Conservation (phyloP, 306 rosid species). For the Cucumis cinereus region DNA sequence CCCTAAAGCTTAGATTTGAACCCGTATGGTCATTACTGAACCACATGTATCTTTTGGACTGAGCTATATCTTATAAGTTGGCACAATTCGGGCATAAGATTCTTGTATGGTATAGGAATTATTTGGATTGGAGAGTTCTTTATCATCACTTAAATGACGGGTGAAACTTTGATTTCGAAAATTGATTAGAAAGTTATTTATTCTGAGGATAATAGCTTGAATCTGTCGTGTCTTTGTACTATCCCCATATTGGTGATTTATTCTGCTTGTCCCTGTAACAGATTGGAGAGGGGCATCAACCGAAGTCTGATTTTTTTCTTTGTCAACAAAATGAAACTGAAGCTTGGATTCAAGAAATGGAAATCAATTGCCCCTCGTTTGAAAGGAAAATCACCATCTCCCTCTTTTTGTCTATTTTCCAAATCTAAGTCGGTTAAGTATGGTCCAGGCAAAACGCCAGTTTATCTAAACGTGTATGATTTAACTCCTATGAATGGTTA, state of each 20-base stretch:
- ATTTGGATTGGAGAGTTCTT: background rate
- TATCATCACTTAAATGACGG: background rate
- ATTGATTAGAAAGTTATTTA: too few species aligned
- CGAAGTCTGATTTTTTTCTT: background rate
- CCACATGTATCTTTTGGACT: background rate
- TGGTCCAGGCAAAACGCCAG: constrained; percentile 63
- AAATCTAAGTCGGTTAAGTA: constrained; percentile 43
- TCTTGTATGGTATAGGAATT: background rate
- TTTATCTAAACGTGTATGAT: constrained; percentile 89
- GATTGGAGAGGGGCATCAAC: background rate
- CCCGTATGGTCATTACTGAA: background rate
- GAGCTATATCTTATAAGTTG: background rate
- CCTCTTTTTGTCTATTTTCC: constrained; percentile 59
- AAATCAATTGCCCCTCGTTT: constrained; percentile 53
- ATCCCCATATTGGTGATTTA: background rate
- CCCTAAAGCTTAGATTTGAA: background rate
- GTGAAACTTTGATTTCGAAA: background rate
- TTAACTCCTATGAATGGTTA: constrained; percentile 93
- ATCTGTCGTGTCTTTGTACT: background rate
- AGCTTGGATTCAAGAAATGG: constrained; percentile 68
- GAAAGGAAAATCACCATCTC: constrained; percentile 66
- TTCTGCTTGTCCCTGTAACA: background rate
- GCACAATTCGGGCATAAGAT: background rate
- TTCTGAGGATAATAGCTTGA: background rate
- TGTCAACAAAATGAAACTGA: constrained; percentile 30